Evolutionary conservation across 495 filamentous ascomycete species (phyloP).

Genomic region (Neurospora sp.): DNA sequence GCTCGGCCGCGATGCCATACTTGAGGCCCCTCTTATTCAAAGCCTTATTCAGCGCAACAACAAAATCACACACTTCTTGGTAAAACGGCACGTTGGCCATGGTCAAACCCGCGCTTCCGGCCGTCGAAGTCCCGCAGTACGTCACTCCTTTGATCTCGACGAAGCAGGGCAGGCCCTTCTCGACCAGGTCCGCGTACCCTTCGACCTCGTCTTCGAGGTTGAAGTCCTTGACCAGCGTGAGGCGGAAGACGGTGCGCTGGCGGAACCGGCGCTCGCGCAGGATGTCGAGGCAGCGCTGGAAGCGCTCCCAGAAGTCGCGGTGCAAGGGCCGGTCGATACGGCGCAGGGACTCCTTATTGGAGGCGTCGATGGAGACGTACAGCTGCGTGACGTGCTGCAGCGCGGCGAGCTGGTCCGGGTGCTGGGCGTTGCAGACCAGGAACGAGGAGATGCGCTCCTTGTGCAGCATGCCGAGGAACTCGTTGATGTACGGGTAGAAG

Average conservation of each 20-base stretch:
- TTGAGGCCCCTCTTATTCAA: slow-evolving; percentile 56
- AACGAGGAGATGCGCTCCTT: slow-evolving; percentile 82
- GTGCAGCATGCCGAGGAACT: slow-evolving; percentile 74
- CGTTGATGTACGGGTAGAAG: slow-evolving; percentile 96
- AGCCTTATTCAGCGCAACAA: slow-evolving; percentile 56
- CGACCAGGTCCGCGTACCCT: slow-evolving; percentile 84
- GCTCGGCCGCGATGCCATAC: slow-evolving; percentile 91
- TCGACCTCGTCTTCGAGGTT: slow-evolving; percentile 88
- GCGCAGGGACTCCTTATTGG: slow-evolving; percentile 76
- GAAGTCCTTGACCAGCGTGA: slow-evolving; percentile 92
- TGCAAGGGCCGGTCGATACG: slow-evolving; percentile 87
- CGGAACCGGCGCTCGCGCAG: slow-evolving; percentile 66
- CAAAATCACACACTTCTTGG: slow-evolving; percentile 74
- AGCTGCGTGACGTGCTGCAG: slow-evolving; percentile 81
- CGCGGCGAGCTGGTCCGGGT: slow-evolving; percentile 78
- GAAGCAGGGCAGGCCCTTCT: slow-evolving; percentile 75
- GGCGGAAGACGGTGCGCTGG: slow-evolving; percentile 88
- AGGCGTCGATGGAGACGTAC: slow-evolving; percentile 92
- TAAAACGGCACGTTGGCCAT: slow-evolving; percentile 98
- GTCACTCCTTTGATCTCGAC: slow-evolving; percentile 95
- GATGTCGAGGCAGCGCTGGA: slow-evolving; percentile 83
- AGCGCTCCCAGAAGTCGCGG: slow-evolving; percentile 95
- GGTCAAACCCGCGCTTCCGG: slow-evolving; percentile 68
- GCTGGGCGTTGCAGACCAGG: slow-evolving; percentile 96
- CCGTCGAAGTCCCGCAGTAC: slow-evolving; percentile 83